Percentiles rank a stretch among this genome's conserved stretches.
Evolutionary conservation across 2,329 filamentous ascomycete genomes (phyloP).

Genomic region (Echinosphaeria canescens): DNA sequence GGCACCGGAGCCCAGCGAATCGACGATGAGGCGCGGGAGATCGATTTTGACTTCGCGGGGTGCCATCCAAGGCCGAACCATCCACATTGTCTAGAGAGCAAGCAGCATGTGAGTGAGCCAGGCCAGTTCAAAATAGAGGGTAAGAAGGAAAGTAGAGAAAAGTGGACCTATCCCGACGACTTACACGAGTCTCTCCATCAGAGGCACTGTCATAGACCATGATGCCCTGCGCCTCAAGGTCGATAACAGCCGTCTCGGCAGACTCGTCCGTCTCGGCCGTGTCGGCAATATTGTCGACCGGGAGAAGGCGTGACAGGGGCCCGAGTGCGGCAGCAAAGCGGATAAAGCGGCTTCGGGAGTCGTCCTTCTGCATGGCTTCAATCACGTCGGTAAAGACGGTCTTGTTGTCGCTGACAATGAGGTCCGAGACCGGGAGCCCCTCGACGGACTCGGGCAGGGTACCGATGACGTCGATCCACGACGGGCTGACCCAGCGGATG

Average conservation of each 20-base stretch:
- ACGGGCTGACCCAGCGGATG: slow-evolving; percentile 91
- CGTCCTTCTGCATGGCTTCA: slow-evolving; percentile 78
- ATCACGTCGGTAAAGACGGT: slow-evolving; percentile 64
- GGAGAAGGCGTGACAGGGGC: slow-evolving; percentile 40
- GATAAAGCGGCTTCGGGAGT: slow-evolving; percentile 79
- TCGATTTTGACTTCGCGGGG: slow-evolving; percentile 93
- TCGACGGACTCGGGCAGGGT: slow-evolving; percentile 51
- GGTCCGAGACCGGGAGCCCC: slow-evolving; percentile 56
- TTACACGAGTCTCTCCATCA: slow-evolving; percentile 75
- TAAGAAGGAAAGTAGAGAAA: too few species aligned
- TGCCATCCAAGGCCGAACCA: slow-evolving; percentile 79
- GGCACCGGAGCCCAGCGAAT: slow-evolving; percentile 82
- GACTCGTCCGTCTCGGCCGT: too few species aligned
- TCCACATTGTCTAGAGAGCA: slow-evolving; percentile 78
- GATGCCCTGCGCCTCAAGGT: slow-evolving; percentile 90
- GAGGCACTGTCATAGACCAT: slow-evolving; percentile 89
- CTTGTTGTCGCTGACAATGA: slow-evolving; percentile 61
- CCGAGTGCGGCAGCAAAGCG: slow-evolving; percentile 57
- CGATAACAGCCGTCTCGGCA: slow-evolving; percentile 34
- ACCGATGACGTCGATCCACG: slow-evolving; percentile 85
- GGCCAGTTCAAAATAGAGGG: not conserved
- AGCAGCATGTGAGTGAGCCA: not conserved
- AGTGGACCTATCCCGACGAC: slow-evolving; percentile 16
- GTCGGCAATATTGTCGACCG: slow-evolving; percentile 17
- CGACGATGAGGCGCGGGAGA: slow-evolving; percentile 70